Evolutionary conservation across 2,329 filamentous ascomycete genomes (phyloP), one percentile per base, ranked within the genome.

Genomic region (Colletotrichum viniferum): DNA sequence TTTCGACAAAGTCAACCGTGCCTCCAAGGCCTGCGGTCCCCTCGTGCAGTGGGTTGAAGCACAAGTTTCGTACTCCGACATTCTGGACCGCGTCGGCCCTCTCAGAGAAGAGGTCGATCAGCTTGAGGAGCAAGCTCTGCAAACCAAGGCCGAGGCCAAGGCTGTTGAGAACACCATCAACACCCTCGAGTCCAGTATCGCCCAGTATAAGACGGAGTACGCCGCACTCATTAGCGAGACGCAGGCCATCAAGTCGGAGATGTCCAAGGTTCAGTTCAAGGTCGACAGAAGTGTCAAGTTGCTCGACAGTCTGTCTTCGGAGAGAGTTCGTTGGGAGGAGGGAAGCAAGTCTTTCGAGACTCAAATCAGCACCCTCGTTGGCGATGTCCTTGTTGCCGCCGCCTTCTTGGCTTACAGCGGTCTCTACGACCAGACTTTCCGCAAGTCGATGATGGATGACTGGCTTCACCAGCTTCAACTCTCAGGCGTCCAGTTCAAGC

Each of bases 331-430:
- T 81, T 99, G 97, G 97, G 97, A 99, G 82, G 95, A 96, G 81
- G 96, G 96, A 79, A 99, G 97, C 90, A 98, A 94, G 86, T 98
- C 96, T 1, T 99, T 99, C 83, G 96, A 98, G 84, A 98, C 96
- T 4, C 97, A 99, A 83, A 98, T 99, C 83, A 94, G 95, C 84
- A 99, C 97, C 4, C 92, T 99, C 68, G 95, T 99, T 48, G 97
- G 97, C 77, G 97, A 99, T 82, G 96, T 98, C 65, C 90, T 99
- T 76, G 94, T 98, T 66, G 97, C 97, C n/a, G 95, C 97, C 7
- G 97, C 96, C 10, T 98, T 98, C 90, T 89, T 99, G 77, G 97
- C 97, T 16, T 99, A 99, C 85, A 95, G 95, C 81, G 97, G 97
- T 85, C 93, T 98, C 66, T 99, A 98, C 83, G 97, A 99, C 83